Base-by-base conservation (phyloP, 441 rosid species). In the Daphne laureola region DNA sequence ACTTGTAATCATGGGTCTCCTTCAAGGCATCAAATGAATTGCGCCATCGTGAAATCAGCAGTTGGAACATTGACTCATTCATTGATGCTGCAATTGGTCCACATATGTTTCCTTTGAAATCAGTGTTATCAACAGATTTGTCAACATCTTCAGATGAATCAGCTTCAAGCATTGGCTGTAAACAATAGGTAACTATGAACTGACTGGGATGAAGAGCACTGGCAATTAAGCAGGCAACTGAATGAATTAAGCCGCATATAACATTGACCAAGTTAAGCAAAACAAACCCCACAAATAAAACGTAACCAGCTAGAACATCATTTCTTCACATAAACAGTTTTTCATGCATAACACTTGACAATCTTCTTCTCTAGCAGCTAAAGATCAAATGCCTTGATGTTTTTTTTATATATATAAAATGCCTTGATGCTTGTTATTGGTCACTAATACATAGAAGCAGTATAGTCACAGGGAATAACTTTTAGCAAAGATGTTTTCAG, bases 51-150 rank as follows among this genome's bases (percentile, higher is more conserved):
- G 96, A 87, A 58, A 80, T 66, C 67, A 94, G 84, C 51, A 94
- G 78, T 59, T 55, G 53, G 73, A 94, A 90, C 99, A 90, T 87
- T 54, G 91, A 78, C 74, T 94, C 98, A 58, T 84, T 83, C 78
- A 90, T 84, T 53, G 96, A 69, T 73, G 83, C 84, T 58, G 98
- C 88, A 72, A 94, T 81, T 15, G 99, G 99, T 57, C 96, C 96
- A 64, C 98, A 94, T 41, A 86, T 64, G 75, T 81, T 83, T 60
- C 84, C 96, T 54, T 78, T 78, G 70, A 83, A 86, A 61, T 60
- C 51, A 46, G 83, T 77, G 67, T 38, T 70, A 59, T 64, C 89
- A 53, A 65, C 79, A 63, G 45, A 43, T 53, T 73, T 63, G 26
- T 71, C 49, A 9, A 58, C 25, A 65, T 35, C 69, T 62, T 66